Conservation (phyloP, 805 yeast genomes). For the Naumovozyma baii region DNA sequence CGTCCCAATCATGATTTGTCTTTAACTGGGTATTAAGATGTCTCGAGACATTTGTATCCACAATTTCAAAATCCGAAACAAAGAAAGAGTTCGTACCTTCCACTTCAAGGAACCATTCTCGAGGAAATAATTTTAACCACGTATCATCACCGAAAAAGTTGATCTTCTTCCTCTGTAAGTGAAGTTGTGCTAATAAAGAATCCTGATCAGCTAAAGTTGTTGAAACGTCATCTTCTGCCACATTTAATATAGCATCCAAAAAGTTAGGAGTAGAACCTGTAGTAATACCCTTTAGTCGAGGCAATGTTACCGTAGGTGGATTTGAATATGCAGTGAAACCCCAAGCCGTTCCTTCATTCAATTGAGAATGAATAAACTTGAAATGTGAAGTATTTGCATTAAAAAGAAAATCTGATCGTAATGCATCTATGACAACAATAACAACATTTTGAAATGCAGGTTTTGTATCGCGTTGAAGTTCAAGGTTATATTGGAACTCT, state of each 20-base stretch:
- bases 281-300: conserved; percentile 84
- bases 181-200: conserved; percentile 74
- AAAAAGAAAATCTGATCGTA: conserved; percentile 80
- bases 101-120: conserved; percentile 41
- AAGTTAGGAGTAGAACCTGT: conserved; percentile 94
- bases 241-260: conserved; percentile 85
- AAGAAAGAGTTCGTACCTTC: conserved; percentile 93
- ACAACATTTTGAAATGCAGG: conserved; percentile 54
- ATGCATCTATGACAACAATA: conserved; percentile 84
- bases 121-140: conserved; percentile 86
- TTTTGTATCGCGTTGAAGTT: conserved; percentile 21
- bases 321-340: conserved; percentile 88
- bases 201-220: conserved; percentile 61
- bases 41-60: conserved; percentile 85
- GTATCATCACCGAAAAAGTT: conserved; percentile 97
- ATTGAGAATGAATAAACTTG: conserved; percentile 52
- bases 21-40: conserved; percentile 58
- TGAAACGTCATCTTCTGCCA: conserved; percentile 82
- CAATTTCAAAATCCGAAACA: conserved; percentile 91
- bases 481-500: conserved; percentile 28
- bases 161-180: conserved; percentile 31
- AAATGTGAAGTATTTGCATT: conserved; percentile 51
- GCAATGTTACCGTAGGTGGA: conserved; percentile 95
- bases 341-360: conserved; percentile 59
- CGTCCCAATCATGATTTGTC: conserved; percentile 56